Conservation (phyloP, 805 yeast species). For the Pichia scutulata region DNA sequence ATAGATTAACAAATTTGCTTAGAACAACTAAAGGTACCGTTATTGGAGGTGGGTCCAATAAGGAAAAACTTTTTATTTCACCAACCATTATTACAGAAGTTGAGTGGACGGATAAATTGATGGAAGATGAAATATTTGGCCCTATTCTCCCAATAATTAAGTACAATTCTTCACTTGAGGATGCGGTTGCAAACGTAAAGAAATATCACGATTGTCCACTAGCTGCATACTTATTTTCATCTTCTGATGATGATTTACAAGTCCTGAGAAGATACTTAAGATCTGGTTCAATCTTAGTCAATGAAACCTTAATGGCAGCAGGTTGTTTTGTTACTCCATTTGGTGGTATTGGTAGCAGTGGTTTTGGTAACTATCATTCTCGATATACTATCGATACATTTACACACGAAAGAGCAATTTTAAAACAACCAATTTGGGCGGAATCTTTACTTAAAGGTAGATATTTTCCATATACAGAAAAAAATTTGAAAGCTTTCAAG, state of each 20-base stretch:
- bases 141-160: constrained; percentile 74
- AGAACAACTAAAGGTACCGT: constrained; percentile 43
- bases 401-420: constrained; percentile 62
- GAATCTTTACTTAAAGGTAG: constrained; percentile 51
- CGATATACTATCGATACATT: constrained; percentile 60
- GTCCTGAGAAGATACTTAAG: constrained; percentile 26
- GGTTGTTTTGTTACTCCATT: constrained; percentile 64
- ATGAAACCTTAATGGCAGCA: constrained; percentile 66
- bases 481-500: constrained; percentile 19
- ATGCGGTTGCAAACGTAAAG: constrained; percentile 37
- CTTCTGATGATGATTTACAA: not conserved
- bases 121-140: constrained; percentile 76
- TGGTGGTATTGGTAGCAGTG: constrained; percentile 87
- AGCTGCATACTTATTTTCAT: constrained; percentile 46
- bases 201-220: constrained; percentile 64
- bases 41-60: constrained; percentile 39
- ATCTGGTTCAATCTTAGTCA: constrained; percentile 65
- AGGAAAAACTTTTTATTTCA: constrained; percentile 41
- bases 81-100: constrained; percentile 72
- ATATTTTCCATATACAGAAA: constrained; percentile 51
- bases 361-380: constrained; percentile 81
- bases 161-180: constrained; percentile 32
- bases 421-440: constrained; percentile 60
- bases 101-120: constrained; percentile 55
- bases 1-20: constrained; percentile 38